Base-by-base conservation (phyloP, 495 filamentous ascomycete genomes). In the Penicillium steckii region DNA sequence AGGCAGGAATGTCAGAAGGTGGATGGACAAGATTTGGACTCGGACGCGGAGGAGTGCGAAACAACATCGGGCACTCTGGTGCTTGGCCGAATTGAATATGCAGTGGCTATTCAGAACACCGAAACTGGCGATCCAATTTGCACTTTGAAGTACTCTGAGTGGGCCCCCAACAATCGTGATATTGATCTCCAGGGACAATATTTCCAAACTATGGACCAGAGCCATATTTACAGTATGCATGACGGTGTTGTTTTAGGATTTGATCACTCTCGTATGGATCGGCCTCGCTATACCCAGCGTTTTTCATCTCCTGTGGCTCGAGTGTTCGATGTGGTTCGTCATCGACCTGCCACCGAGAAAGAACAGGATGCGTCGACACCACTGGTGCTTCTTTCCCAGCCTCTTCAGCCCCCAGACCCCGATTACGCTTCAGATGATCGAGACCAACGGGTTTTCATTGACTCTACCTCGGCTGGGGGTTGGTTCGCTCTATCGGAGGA, bases 401-500 rank as follows among this genome's bases (percentile, higher is more conserved):
- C 94, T 0, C 70, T 82, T 3, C 81, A 86, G 46, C 90, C 90
- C 1, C 72, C 80, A 7, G 75, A 81, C 43, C 73, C 74, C 4
- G 75, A 78, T 46, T 83, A 85, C 45, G 79, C 71, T 4, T 72
- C 78, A 17, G 78, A 83, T 44, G 80, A 81, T 13, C 75, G 80
- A 22, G 82, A 80, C 33, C 71, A 79, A 47, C 84, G 84, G 29
- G 85, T 96, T 3, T 96, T 94, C 64, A 80, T 98, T 42, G 95
- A 96, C 62, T 85, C 85, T 48, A 97, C 90, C 7, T 82, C 88
- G 55, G 77, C 77, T 30, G 92, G 91, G 30, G 86, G 89, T 51
- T 97, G 92, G 90, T 98, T 93, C 69, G 94, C 92, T 15, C 81
- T 98, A 69, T 96, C 94, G 0, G 93, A 95, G 45, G 81, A 69